Evolutionary conservation across 371 early-diverging fungal genomes (phyloP), one percentile per base, ranked within the genome.

Genomic region (Mucor velutinosus): DNA sequence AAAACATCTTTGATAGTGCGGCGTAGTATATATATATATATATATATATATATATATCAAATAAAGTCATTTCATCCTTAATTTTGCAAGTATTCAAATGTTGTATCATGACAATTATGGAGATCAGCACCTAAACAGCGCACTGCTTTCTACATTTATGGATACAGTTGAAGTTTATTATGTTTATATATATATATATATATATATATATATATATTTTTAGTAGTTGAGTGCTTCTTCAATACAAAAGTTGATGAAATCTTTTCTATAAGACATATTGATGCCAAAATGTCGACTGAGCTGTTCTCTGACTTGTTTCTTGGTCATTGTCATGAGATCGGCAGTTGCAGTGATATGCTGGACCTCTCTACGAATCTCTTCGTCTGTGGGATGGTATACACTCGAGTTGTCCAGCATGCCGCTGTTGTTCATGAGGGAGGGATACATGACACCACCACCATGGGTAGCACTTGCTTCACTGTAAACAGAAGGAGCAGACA

Each of bases 301-400:
- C 67, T 93, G 89, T 65, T 95, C 93, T 7, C 98, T 76, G 30
- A 98, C 93, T 71, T 90, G 91, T 74, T 93, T 93, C 78, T 94
- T 94, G 35, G 95, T 93, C 66, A 93, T 83, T 25, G 85, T 79
- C 87, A 90, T 91, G 35, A 94, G 74, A 67, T 94, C 88, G n/a
- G 93, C 89, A 3, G 87, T 87, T 19, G 87, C 64, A 14, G 96
- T 81, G 37, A 96, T 92, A 23, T 86, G 82, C 29, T 86, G 85
- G 63, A 97, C 91, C 70, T 90, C 89, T 39, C 72, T 76, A 6
- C 91, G 77, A 58, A 98, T 85, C 59, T 93, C 92, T 45, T 91
- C 89, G 67, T 96, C 95, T 1, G 87, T 82, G 1, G 93, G 92
- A 80, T 66, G 61, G 14, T 69, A 62, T 8, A 33, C n/a, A 7